A percentile compares a stretch with the other conserved stretches of the same genome.
Conservation (phyloP, 169 alveolate species). For the Eimeria mitis region DNA sequence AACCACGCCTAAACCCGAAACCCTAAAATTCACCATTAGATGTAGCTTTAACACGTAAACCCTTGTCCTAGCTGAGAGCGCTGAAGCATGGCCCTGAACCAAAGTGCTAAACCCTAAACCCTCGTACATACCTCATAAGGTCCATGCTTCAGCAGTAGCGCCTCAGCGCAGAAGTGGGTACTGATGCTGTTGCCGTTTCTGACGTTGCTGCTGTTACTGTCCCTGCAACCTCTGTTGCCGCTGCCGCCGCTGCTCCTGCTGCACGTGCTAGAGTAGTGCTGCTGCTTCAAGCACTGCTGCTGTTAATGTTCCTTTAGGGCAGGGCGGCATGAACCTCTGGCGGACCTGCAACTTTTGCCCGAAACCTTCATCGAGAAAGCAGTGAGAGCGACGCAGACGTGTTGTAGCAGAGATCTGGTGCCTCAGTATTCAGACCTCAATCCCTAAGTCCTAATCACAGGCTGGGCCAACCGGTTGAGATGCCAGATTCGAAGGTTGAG, state of each 20-base stretch:
- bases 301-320: slow-evolving; percentile 4
- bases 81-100: background rate
- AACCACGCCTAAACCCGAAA: background rate
- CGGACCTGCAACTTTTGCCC: background rate
- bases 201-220: background rate
- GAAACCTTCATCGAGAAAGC: slow-evolving; percentile 1
- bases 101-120: background rate
- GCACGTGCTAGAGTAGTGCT: too few relatives aligned
- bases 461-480: background rate
- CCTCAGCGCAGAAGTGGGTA: background rate
- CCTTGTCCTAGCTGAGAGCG: background rate
- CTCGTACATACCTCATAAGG: background rate
- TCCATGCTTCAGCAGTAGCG: background rate
- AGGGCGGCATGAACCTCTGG: background rate
- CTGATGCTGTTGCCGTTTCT: background rate
- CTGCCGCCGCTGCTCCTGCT: background rate
- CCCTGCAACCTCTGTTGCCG: background rate
- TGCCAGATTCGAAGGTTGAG: background rate
- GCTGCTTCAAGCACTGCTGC: background rate
- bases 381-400: background rate
- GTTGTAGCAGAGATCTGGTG: background rate
- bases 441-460: background rate
- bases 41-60: background rate
- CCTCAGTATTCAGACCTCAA: background rate
- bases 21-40: background rate